A percentile compares a stretch with the other conserved stretches of the same genome.
phyloP scores from a whole-genome alignment of 1,284 basidiomycete species.

The Marasmius fiardii region DNA sequence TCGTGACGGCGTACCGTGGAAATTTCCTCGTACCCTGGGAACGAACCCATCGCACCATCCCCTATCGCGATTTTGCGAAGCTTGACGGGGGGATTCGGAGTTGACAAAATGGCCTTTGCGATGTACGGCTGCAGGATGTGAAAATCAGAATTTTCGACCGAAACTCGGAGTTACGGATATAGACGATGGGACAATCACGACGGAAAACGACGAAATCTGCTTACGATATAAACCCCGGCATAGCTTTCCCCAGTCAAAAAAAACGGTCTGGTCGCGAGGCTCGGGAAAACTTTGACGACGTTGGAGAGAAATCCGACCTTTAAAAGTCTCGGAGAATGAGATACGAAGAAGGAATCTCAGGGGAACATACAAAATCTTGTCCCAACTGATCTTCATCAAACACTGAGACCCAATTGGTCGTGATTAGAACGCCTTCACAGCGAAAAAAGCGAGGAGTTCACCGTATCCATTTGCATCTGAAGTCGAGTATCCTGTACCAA shows the following conservation, averaged over 20 bases:
- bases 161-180: background rate
- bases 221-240: slow-evolving; percentile 60
- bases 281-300: slow-evolving; percentile 64
- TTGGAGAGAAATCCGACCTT: slow-evolving; percentile 67
- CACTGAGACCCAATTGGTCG: slow-evolving; percentile 32
- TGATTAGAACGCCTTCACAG: background rate
- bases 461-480: slow-evolving; percentile 9
- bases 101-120: slow-evolving; percentile 60
- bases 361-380: slow-evolving; percentile 55
- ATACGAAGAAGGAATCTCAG: background rate
- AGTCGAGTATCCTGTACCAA: slow-evolving; percentile 12
- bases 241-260: slow-evolving; percentile 66
- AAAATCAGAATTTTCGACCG: background rate
- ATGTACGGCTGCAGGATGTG: slow-evolving; percentile 54
- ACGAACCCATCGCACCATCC: slow-evolving; percentile 54
- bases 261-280: slow-evolving; percentile 55
- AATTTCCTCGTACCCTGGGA: slow-evolving; percentile 42
- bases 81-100: slow-evolving; percentile 59
- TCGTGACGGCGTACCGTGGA: slow-evolving; percentile 42
- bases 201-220: too few relatives aligned
- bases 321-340: too few relatives aligned
- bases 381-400: slow-evolving; percentile 66
- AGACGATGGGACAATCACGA: too few relatives aligned
- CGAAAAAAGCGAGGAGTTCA: background rate
- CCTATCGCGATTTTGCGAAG: slow-evolving; percentile 66